phyloP scores from a whole-genome alignment of 2,329 filamentous ascomycete genomes.

The Orbilia quercus region DNA sequence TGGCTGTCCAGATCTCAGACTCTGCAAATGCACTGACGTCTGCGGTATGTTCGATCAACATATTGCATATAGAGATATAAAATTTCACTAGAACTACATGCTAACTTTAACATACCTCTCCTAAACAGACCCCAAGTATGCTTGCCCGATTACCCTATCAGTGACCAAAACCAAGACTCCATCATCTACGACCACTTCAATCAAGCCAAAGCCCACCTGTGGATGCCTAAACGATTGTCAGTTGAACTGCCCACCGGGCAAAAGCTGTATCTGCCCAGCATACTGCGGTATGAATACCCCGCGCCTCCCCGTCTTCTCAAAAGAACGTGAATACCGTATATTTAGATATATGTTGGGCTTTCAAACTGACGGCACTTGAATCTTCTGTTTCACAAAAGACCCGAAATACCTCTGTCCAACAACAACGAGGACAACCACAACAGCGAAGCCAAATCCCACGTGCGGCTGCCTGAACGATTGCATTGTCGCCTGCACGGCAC shows the following conservation, averaged over 20 bases:
- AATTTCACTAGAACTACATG: background rate
- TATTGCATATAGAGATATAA: too few relatives aligned
- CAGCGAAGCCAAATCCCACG: conserved; percentile 39
- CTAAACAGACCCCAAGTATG: conserved; percentile 43
- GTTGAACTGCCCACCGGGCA: conserved; percentile 24
- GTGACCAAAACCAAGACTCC: background rate
- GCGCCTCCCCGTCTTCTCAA: background rate
- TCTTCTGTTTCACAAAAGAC: conserved; percentile 30
- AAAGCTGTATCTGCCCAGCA: conserved; percentile 34
- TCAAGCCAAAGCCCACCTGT: conserved; percentile 37
- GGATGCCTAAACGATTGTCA: conserved; percentile 56
- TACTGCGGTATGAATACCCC: conserved; percentile 45
- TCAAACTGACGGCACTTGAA: conserved; percentile 31
- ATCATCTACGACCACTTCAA: conserved; percentile 1
- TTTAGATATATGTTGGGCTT: conserved; percentile 11
- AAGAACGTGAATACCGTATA: background rate
- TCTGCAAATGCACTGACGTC: conserved; percentile 37
- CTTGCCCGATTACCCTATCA: conserved; percentile 22
- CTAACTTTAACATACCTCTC: conserved; percentile 4
- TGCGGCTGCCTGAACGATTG: conserved; percentile 56
- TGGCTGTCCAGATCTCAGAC: conserved; percentile 40
- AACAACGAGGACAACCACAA: conserved; percentile 48
- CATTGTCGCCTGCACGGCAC: conserved; percentile 46
- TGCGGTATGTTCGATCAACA: conserved; percentile 32
- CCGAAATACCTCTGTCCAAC: conserved; percentile 37